These are phyloP conservation scores for Myriosclerotinia duriaeana DNA, from an alignment of 2,329 filamentous ascomycete genomes.

Conservation along the genomic window DNA sequence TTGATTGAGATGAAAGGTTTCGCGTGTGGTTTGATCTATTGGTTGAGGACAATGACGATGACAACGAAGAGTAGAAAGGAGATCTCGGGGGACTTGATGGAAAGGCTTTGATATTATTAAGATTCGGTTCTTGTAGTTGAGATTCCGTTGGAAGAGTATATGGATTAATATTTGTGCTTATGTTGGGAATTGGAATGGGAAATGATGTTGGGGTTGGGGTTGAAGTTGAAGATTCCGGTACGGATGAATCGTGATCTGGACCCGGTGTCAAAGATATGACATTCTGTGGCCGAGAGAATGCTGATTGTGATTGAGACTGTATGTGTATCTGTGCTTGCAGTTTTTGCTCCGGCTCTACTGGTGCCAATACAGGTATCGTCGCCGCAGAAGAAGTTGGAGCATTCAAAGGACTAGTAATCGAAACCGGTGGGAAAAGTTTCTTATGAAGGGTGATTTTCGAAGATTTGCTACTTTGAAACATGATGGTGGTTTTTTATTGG, in stretches of 20 bases:
- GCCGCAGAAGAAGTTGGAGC: not conserved
- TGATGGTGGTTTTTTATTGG: not conserved
- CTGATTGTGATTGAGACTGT: too few relatives aligned
- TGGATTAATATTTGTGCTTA: too few relatives aligned
- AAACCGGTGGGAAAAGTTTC: not conserved
- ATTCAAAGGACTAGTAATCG: not conserved
- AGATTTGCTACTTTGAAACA: not conserved
- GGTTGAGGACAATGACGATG: not conserved
- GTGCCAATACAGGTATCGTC: not conserved
- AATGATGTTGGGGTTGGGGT: too few relatives aligned
- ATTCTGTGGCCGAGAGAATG: too few relatives aligned
- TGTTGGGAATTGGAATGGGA: too few relatives aligned
- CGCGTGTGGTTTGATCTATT: not conserved
- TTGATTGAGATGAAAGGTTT: not conserved
- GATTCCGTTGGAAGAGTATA: too few relatives aligned
- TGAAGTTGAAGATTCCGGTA: too few relatives aligned
- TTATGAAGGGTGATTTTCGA: conserved; percentile 1
- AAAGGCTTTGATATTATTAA: not conserved
- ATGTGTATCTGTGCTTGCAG: too few relatives aligned
- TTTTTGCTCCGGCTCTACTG: not conserved
- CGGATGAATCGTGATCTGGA: too few relatives aligned
- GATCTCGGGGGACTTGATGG: too few relatives aligned
- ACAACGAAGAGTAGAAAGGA: not conserved
- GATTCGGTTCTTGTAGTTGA: too few relatives aligned
- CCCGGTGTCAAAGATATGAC: too few relatives aligned